Evolutionary conservation across 177 flowering plant species (phyloP), one percentile per base, ranked within the genome.

Genomic region (Vitis hybrid): DNA sequence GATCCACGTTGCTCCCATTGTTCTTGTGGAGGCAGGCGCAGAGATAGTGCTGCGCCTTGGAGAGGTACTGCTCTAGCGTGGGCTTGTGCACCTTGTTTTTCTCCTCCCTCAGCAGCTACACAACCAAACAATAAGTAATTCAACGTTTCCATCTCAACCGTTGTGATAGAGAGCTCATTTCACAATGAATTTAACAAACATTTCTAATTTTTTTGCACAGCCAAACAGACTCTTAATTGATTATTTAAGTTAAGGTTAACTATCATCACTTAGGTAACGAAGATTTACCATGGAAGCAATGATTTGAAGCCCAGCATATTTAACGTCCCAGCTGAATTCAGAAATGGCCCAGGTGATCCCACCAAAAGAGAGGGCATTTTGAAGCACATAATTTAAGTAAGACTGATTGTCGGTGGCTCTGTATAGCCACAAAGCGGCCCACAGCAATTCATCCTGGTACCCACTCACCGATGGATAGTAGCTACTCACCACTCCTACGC

Each of bases 261-360:
- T 21, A 21, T 21, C 21, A 21, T 21, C 21, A 21, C 21, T 21
- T 21, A 21, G 14, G 19, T n/a, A 12, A 9, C 19, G 27, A 32
- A 18, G 56, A 30, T 50, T 35, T 88, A 94, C 99, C 96, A 78
- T 78, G 2, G 98, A 78, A 11, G 92, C 93, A 56, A 93, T 68
- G 74, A 93, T 68, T 82, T 95, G 99, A 27, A 95, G 70, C 6
- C 97, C 99, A 57, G 96, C 98, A 48, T 87, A 93, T 74, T 95
- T 94, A 49, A 94, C 95, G 56, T 94, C 99, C 99, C 99, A 94
- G 71, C 99, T 90, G 76, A 94, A 94, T 77, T 95, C 99, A 5
- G 85, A 67, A 11, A 95, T 89, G 67, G 96, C 80, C 99, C 98
- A 95, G 18, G 86, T 87, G 64, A 74, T 81, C 61, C 98, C 98